phyloP scores from a whole-genome alignment of 345 rosid genomes.

The Eucalyptus tenuipes region DNA sequence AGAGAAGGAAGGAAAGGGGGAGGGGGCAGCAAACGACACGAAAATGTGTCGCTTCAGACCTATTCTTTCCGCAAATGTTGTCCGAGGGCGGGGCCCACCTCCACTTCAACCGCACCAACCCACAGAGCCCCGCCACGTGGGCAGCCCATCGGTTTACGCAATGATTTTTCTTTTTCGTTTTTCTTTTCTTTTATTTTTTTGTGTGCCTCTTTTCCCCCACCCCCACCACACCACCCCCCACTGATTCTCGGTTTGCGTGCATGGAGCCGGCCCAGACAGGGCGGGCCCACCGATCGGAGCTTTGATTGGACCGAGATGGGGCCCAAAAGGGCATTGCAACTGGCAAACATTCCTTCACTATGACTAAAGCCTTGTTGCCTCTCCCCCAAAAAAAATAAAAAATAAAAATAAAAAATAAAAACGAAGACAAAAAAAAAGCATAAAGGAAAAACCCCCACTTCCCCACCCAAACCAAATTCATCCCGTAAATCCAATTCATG shows the following conservation, averaged over 20 bases:
- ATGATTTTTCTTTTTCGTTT: background rate
- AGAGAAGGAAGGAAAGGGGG: background rate
- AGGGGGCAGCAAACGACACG: background rate
- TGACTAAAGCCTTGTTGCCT: constrained; percentile 44
- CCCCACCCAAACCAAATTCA: background rate
- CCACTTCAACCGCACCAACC: constrained; percentile 46
- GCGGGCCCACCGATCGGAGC: constrained; percentile 18
- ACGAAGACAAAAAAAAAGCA: background rate
- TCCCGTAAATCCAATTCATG: background rate
- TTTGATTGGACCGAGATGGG: constrained; percentile 31
- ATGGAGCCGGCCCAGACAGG: constrained; percentile 18
- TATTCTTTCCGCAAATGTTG: background rate
- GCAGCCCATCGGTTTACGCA: constrained; percentile 28
- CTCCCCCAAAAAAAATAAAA: background rate
- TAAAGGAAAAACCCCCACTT: background rate
- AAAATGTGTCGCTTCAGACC: background rate
- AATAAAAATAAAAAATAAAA: background rate
- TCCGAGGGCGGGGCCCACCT: constrained; percentile 20
- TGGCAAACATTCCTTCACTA: constrained; percentile 40
- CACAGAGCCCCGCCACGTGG: constrained; percentile 22
- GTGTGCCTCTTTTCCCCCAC: background rate
- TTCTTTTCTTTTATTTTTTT: background rate
- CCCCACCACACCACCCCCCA: background rate
- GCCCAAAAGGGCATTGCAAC: constrained; percentile 23
- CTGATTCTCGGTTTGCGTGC: background rate